These are phyloP conservation scores for Thraustochytrium striatum DNA, from an alignment of 352 stramenopile species.

Conservation along the genomic window DNA sequence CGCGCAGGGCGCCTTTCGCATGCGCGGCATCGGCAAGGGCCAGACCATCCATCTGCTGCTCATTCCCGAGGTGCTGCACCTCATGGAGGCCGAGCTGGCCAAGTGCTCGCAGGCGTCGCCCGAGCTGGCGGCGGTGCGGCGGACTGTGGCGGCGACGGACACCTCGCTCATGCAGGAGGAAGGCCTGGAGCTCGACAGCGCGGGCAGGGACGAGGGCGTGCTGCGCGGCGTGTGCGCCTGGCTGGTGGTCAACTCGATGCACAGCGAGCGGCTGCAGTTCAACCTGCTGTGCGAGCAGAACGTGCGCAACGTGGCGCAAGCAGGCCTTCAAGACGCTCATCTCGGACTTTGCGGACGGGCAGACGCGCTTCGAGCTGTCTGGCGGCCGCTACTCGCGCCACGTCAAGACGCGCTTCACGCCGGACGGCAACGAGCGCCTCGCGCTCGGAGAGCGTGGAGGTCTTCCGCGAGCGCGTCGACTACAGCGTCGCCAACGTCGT, in stretches of 20 bases:
- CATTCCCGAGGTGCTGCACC: constrained; percentile 73
- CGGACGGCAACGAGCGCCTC: constrained; percentile 63
- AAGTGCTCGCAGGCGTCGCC: constrained; percentile 59
- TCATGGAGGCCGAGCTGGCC: constrained; percentile 55
- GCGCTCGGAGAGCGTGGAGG: constrained; percentile 70
- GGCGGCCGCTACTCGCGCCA: constrained; percentile 29
- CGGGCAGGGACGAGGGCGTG: background rate
- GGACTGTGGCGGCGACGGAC: constrained; percentile 74
- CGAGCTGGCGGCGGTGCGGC: constrained; percentile 76
- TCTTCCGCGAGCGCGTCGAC: constrained; percentile 79
- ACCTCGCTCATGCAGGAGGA: constrained; percentile 55
- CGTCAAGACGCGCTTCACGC: constrained; percentile 42
- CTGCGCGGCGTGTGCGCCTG: constrained; percentile 64
- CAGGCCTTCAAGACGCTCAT: constrained; percentile 82
- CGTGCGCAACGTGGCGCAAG: constrained; percentile 89
- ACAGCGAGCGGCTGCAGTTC: constrained; percentile 82
- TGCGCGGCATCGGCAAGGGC: constrained; percentile 79
- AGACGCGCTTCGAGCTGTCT: constrained; percentile 40
- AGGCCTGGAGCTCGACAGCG: too few species aligned
- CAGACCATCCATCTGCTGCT: constrained; percentile 81
- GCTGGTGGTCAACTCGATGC: constrained; percentile 98
- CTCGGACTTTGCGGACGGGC: constrained; percentile 43
- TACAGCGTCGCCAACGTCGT: constrained; percentile 79
- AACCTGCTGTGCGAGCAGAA: constrained; percentile 66
- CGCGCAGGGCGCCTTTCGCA: constrained; percentile 78